Base-by-base conservation (phyloP, 176 grass and related monocot species). In the barley (Hordeum vulgare) region DNA sequence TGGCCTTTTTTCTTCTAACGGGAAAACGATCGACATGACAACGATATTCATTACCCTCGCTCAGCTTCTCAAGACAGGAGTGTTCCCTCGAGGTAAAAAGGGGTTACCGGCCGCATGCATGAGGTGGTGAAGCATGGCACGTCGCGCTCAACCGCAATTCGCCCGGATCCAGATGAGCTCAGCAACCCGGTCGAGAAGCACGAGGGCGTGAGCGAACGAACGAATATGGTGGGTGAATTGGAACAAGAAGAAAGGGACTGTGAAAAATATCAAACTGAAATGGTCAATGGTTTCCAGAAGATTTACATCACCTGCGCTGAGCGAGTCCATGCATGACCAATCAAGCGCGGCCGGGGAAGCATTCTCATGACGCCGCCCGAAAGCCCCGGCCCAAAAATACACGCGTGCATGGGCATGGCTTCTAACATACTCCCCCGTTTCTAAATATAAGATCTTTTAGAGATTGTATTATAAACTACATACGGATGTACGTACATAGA, bases 131-230 rank as follows among this genome's bases (percentile, higher is more conserved):
- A 9, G 36, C 54, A n/a, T 65, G 21, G 61, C 59, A 17, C 10
- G 77, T 76, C 70, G 70, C 37, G 9, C 0, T 42, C 51, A 14
- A 7, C 11, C 36, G 21, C 6, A 20, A 24, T 37, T 71, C 56
- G 23, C 79, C 54, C 33, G 13, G 62, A 26, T 85, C 26, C 66
- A 60, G 63, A 44, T 40, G 53, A 70, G 9, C 23, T 71, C 41
- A 33, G 14, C 11, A 40, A n/a, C 71, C 62, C 54, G 25, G 71
- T n/a, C n/a, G n/a, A n/a, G 78, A 57, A 64, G 56, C 83, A 81
- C 83, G 63, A 63, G 77, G 77, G n/a, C 13, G 44, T 2, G 51
- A 25, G 47, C 47, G 6, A 51, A 20, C 49, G 4, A 58, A 84
- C 18, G n/a, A n/a, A n/a, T n/a, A n/a, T n/a, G 11, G 7, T 39